phyloP scores from a whole-genome alignment of 768 basidiomycete species.

The Termitomyces sp. region DNA sequence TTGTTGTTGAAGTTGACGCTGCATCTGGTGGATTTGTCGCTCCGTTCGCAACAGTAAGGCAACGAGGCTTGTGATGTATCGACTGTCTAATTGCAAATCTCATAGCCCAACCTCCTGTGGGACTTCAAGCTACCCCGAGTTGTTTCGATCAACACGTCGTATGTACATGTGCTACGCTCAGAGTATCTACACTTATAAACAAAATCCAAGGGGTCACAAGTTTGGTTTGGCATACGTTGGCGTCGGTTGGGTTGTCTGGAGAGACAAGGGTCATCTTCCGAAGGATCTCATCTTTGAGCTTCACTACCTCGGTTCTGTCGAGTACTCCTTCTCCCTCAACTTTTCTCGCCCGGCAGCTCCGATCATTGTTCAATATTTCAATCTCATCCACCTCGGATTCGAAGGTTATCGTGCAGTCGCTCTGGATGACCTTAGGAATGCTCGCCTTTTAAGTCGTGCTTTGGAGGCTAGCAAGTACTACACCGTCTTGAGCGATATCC shows the following conservation, averaged over 20 bases:
- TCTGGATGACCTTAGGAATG: slow-evolving; percentile 53
- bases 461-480: slow-evolving; percentile 52
- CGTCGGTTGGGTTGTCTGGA: slow-evolving; percentile 66
- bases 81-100: slow-evolving; percentile 19
- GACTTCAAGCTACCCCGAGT: slow-evolving; percentile 61
- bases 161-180: neutral
- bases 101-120: slow-evolving; percentile 52
- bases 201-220: slow-evolving; percentile 50
- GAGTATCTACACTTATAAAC: neutral
- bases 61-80: slow-evolving; percentile 1
- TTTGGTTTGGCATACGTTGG: slow-evolving; percentile 53
- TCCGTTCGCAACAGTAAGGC: slow-evolving; percentile 44
- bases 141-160: slow-evolving; percentile 54
- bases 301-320: slow-evolving; percentile 48
- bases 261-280: slow-evolving; percentile 55
- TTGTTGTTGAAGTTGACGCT: slow-evolving; percentile 45
- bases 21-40: slow-evolving; percentile 66
- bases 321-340: slow-evolving; percentile 74
- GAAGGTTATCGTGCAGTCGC: slow-evolving; percentile 50
- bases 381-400: slow-evolving; percentile 54
- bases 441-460: slow-evolving; percentile 55
- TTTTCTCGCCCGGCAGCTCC: slow-evolving; percentile 61
- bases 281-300: slow-evolving; percentile 72
- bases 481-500: slow-evolving; percentile 51
- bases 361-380: slow-evolving; percentile 60